Evolutionary conservation across 306 rosid genomes (phyloP).

Genomic region (Vigna unguiculata): DNA sequence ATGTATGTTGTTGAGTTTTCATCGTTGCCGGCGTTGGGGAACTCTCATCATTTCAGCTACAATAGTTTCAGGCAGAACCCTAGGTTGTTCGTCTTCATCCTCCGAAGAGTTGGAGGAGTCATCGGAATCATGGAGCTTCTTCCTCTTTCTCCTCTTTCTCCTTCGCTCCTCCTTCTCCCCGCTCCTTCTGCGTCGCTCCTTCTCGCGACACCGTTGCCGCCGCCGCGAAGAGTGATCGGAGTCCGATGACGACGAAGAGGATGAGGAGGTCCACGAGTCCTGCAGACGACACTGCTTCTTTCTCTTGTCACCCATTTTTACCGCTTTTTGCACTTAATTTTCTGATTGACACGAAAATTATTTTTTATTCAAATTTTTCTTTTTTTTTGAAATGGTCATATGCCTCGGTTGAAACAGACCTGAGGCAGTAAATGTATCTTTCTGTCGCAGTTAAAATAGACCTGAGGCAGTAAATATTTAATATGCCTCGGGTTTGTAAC

Average conservation of each 20-base stretch:
- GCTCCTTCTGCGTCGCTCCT: conserved; percentile 55
- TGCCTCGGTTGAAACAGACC: too few relatives aligned
- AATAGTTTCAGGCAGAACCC: conserved; percentile 57
- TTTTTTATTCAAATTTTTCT: too few relatives aligned
- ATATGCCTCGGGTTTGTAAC: too few relatives aligned
- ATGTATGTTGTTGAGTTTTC: too few relatives aligned
- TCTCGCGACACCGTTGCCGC: conserved; percentile 55
- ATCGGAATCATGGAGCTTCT: conserved; percentile 49
- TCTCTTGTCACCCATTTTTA: conserved; percentile 64
- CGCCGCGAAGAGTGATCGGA: conserved; percentile 61
- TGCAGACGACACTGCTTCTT: conserved; percentile 53
- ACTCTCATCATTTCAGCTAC: conserved; percentile 63
- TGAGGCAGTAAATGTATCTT: too few relatives aligned
- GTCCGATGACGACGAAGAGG: conserved; percentile 53
- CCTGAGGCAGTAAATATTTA: too few relatives aligned
- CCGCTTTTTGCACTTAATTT: too few relatives aligned
- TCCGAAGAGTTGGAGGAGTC: conserved; percentile 44
- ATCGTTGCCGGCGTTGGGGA: conserved; percentile 76
- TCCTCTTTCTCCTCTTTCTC: conserved; percentile 55
- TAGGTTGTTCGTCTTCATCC: conserved; percentile 47
- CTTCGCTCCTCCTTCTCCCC: conserved; percentile 64
- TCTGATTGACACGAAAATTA: too few relatives aligned
- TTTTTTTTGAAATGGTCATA: too few relatives aligned
- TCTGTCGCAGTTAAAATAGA: too few relatives aligned
- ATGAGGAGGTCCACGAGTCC: conserved; percentile 52